phyloP scores from a whole-genome alignment of 306 rosid species.

The Pterocarpus santalinus region DNA sequence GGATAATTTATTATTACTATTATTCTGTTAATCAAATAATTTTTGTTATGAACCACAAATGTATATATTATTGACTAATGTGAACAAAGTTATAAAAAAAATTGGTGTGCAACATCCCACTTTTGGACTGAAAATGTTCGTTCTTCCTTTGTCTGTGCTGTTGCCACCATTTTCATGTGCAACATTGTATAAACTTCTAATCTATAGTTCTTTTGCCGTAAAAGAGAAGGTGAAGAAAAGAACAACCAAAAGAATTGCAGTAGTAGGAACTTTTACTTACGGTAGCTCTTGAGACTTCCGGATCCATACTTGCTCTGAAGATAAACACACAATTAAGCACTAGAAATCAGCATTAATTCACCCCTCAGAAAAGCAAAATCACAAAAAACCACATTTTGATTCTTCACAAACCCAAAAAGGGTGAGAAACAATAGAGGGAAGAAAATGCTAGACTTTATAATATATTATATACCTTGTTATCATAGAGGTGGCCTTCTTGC shows the following conservation, averaged over 20 bases:
- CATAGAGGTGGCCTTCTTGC: conserved; percentile 15
- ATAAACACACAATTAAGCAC: conserved; percentile 16
- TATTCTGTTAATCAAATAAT: background rate
- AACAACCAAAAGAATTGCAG: background rate
- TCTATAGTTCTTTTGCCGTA: background rate
- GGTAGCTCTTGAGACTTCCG: conserved; percentile 47
- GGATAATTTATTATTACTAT: background rate
- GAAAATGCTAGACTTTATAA: background rate
- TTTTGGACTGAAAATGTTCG: background rate
- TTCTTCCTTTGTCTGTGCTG: background rate
- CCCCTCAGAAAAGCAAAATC: background rate
- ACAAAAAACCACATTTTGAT: conserved; percentile 3
- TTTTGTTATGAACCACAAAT: background rate
- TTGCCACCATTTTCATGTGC: conserved; percentile 2
- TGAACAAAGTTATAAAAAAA: background rate
- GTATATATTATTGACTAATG: background rate
- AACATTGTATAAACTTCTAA: background rate
- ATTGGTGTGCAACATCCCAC: background rate
- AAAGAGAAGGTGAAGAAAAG: background rate
- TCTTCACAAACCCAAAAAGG: background rate
- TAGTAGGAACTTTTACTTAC: conserved; percentile 40
- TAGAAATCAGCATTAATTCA: conserved; percentile 21
- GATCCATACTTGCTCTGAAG: conserved; percentile 50
- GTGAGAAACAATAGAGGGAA: background rate
- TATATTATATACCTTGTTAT: conserved; percentile 40